Conservation (phyloP, 2,329 filamentous ascomycete species). For the Akanthomyces lecanii region DNA sequence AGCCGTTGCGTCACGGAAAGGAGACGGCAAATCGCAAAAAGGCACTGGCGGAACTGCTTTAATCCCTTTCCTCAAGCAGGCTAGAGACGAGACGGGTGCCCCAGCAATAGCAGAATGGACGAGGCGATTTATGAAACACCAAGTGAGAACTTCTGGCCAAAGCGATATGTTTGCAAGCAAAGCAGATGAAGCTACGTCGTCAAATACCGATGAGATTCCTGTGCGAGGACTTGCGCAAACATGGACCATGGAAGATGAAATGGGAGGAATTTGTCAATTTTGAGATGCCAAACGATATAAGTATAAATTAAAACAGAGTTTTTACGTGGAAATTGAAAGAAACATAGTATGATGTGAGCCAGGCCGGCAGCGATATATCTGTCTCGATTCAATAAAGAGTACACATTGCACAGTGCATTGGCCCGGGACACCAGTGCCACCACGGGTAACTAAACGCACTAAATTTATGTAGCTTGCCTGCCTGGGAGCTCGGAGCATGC, state of each 20-base stretch:
- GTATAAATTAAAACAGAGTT: no score
- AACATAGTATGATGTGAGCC: no score
- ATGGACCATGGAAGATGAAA: constrained; percentile 83
- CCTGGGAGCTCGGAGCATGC: no score
- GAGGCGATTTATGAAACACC: constrained; percentile 52
- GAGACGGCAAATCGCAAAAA: constrained; percentile 59
- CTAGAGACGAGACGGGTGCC: constrained; percentile 91
- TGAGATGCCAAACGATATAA: constrained; percentile 24
- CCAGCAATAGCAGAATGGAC: constrained; percentile 71
- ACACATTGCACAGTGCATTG: no score
- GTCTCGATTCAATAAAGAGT: no score
- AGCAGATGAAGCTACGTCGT: constrained; percentile 38
- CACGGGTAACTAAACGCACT: no score
- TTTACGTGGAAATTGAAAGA: no score
- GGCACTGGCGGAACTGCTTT: constrained; percentile 92
- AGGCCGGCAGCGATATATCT: no score
- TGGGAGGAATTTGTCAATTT: constrained; percentile 59
- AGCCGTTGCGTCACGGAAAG: constrained; percentile 51
- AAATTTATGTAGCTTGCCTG: no score
- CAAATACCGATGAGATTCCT: constrained; percentile 42
- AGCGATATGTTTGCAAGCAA: constrained; percentile 57
- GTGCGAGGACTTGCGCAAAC: constrained; percentile 70
- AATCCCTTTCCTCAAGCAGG: constrained; percentile 95
- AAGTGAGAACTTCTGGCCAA: constrained; percentile 45
- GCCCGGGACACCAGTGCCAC: no score